Base-by-base conservation (phyloP, 164 flowering plant species). In the Stephania cephalantha region DNA sequence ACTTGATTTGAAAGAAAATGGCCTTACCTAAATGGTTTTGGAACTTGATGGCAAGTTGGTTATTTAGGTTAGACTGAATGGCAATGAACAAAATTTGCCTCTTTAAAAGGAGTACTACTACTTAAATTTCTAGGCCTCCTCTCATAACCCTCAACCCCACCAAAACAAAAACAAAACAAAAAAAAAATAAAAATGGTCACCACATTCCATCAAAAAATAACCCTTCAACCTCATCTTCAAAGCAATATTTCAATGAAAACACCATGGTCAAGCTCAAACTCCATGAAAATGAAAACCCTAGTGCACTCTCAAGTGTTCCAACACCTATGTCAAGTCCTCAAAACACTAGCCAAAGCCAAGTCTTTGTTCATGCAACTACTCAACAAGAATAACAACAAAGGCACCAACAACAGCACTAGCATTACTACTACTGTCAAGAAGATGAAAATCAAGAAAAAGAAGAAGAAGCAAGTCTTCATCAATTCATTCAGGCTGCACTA, bases 401-500 rank as follows among this genome's bases (percentile, higher is more conserved):
- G 52, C 20, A 46, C 46, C 64, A 63, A 46, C 70, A 66, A 45
- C 15, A 74, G 17, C 64, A 71, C 31, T 11, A 25, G 78, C 73
- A 77, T 78, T 68, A n/a, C 74, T 1, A 69, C 66, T 70, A 75
- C 78, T 25, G 30, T 75, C 65, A 83, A 77, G 69, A 81, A 74
- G 72, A 82, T 46, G 72, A 83, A 70, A 20, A 82, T 46, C 72
- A 83, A 70, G 25, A 72, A 74, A 67, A 80, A 75, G 68, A 83
- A 78, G 79, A 61, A 69, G 63, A 78, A 61, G 77, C 53, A 69
- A 74, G 79, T 81, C 20, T 77, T 87, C 45, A 81, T 87, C n/a
- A 88, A 94, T 13, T 88, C 95, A 1, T 86, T 93, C 75, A 79
- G 92, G 53, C 76, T 89, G 9, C 93, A 90, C 80, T 91, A 92